Evolutionary conservation across 805 yeast genomes (phyloP).

Genomic region (Lachancea thermotolerans): DNA sequence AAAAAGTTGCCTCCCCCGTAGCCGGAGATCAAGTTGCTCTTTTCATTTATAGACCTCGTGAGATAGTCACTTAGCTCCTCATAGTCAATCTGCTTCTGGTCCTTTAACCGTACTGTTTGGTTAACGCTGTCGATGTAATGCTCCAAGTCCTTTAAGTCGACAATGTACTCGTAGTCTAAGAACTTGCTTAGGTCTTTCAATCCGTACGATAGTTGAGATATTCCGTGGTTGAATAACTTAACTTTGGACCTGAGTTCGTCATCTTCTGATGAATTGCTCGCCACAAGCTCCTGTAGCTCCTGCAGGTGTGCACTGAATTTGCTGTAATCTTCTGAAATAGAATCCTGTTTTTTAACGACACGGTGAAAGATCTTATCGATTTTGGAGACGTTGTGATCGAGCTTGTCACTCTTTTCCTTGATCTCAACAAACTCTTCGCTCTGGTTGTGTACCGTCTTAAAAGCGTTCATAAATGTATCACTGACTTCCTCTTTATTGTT

Average conservation of each 20-base stretch:
- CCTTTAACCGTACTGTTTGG: constrained; percentile 71
- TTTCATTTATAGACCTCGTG: constrained; percentile 62
- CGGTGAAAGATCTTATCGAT: constrained; percentile 74
- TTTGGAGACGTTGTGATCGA: constrained; percentile 74
- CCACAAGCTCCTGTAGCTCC: constrained; percentile 57
- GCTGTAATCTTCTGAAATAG: constrained; percentile 64
- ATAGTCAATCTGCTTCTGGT: constrained; percentile 84
- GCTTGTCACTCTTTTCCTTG: constrained; percentile 70
- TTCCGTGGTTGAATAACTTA: constrained; percentile 41
- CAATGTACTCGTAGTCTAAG: constrained; percentile 74
- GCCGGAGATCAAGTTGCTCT: constrained; percentile 44
- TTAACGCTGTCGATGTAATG: constrained; percentile 65
- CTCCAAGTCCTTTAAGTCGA: constrained; percentile 79
- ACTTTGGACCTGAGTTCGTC: constrained; percentile 28
- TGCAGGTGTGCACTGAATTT: constrained; percentile 64
- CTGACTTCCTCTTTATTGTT: constrained; percentile 61
- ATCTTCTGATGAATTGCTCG: constrained; percentile 27
- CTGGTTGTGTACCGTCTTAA: constrained; percentile 63
- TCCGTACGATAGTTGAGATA: constrained; percentile 38
- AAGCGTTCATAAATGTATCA: constrained; percentile 90
- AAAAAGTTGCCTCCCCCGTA: constrained; percentile 48
- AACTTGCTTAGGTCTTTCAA: constrained; percentile 39
- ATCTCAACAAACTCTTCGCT: constrained; percentile 77
- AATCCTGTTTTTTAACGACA: constrained; percentile 64
- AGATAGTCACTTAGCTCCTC: constrained; percentile 81